A percentile compares a stretch with the other conserved stretches of the same genome.
Evolutionary conservation across 352 stramenopile species (phyloP).

Genomic region (Phytophthora fragariaefolia): DNA sequence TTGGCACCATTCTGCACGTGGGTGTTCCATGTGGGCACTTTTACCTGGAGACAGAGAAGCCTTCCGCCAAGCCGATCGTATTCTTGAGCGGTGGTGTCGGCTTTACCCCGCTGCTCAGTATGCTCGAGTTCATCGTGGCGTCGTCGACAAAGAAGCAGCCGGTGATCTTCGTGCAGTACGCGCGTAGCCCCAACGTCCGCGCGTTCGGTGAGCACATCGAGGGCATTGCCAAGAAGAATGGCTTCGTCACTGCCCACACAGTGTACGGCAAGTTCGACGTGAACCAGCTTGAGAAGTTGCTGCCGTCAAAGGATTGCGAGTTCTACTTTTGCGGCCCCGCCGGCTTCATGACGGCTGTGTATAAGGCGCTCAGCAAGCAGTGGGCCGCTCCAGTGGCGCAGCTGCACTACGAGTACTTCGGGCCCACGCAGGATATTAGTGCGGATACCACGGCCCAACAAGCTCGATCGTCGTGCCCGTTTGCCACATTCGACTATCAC

Average conservation of each 20-base stretch:
- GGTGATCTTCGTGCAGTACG: constrained; percentile 56
- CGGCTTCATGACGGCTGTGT: constrained; percentile 59
- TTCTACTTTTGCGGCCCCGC: constrained; percentile 72
- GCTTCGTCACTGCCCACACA: constrained; percentile 45
- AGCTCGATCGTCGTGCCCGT: constrained; percentile 17
- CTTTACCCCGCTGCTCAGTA: constrained; percentile 61
- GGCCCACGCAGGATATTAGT: constrained; percentile 54
- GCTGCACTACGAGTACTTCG: constrained; percentile 74
- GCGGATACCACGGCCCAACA: constrained; percentile 10
- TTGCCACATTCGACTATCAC: constrained; percentile 33
- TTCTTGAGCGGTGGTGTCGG: constrained; percentile 68
- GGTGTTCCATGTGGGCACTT: constrained; percentile 65
- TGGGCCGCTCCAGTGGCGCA: constrained; percentile 46
- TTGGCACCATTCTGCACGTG: constrained; percentile 46
- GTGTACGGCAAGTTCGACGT: constrained; percentile 44
- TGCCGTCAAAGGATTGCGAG: constrained; percentile 46
- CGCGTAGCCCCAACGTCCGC: constrained; percentile 39
- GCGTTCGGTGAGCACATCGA: constrained; percentile 45
- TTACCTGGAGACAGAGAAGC: constrained; percentile 38
- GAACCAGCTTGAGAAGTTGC: constrained; percentile 34
- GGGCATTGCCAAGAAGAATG: constrained; percentile 38
- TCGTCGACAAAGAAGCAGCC: constrained; percentile 35
- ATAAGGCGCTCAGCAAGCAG: constrained; percentile 43
- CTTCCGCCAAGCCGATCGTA: constrained; percentile 54
- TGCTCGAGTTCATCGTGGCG: constrained; percentile 50